Evolutionary conservation across 768 basidiomycete species (phyloP).

Genomic region (Obba rivulosa): DNA sequence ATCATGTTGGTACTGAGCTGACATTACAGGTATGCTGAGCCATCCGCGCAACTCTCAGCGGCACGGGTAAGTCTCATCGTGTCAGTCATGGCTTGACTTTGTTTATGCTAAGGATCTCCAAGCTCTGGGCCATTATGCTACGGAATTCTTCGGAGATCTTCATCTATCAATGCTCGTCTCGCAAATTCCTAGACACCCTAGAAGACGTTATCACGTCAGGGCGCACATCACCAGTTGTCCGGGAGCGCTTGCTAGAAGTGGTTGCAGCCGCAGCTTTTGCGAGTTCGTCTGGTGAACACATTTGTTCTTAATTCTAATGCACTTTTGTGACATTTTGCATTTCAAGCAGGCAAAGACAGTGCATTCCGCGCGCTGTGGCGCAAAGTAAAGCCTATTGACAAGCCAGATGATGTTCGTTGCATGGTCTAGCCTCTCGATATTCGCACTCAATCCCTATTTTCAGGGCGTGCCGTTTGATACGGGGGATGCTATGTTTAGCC

Average conservation of each 20-base stretch:
- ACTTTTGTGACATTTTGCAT: not conserved
- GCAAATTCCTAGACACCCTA: conserved; percentile 75
- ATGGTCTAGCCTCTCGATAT: not conserved
- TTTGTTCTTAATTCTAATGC: not conserved
- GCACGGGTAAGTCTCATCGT: conserved; percentile 54
- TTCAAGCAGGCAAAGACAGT: conserved; percentile 28
- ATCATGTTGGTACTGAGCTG: conserved; percentile 4
- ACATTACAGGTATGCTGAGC: conserved; percentile 61
- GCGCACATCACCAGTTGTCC: conserved; percentile 72
- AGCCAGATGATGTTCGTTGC: conserved; percentile 66
- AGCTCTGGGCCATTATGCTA: conserved; percentile 91
- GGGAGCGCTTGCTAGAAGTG: conserved; percentile 75
- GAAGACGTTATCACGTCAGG: conserved; percentile 64
- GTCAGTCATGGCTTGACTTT: not conserved
- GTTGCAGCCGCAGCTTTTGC: conserved; percentile 78
- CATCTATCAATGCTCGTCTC: conserved; percentile 59
- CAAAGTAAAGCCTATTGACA: conserved; percentile 71
- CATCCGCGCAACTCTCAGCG: conserved; percentile 69
- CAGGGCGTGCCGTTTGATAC: conserved; percentile 75
- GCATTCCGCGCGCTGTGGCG: conserved; percentile 74
- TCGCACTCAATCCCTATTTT: not conserved
- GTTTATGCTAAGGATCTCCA: not conserved
- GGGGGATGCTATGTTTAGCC: conserved; percentile 77
- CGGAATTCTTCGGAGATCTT: conserved; percentile 74
- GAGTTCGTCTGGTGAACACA: conserved; percentile 27